A percentile compares a stretch with the other conserved stretches of the same genome.
phyloP scores from a whole-genome alignment of 2,329 filamentous ascomycete species.

The Botrytis elliptica region DNA sequence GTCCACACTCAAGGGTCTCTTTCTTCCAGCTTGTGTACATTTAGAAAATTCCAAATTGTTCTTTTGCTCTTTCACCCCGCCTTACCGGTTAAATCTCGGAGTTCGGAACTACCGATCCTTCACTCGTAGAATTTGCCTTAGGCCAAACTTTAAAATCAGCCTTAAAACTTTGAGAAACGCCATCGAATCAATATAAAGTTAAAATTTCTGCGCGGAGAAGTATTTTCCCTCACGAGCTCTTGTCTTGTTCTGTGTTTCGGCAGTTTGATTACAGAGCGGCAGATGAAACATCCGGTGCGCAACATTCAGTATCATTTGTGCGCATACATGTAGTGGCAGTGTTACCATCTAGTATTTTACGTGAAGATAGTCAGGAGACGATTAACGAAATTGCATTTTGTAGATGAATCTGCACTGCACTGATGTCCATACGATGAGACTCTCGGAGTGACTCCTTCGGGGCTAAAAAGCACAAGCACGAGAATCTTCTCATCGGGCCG shows the following conservation, averaged over 20 bases:
- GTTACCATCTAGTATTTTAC: neutral
- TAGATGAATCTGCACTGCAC: neutral
- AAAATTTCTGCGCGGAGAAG: neutral
- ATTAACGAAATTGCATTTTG: neutral
- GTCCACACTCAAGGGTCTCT: neutral
- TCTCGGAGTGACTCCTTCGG: neutral
- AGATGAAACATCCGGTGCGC: neutral
- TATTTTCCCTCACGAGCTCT: neutral
- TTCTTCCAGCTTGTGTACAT: conserved; percentile 1
- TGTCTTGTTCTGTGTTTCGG: neutral
- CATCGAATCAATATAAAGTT: neutral
- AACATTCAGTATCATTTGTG: neutral
- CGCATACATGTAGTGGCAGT: neutral
- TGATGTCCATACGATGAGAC: neutral
- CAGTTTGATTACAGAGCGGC: neutral
- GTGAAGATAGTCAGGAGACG: conserved; percentile 1
- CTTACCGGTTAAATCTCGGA: conserved; percentile 8
- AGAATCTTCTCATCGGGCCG: neutral
- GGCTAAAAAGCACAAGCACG: neutral
- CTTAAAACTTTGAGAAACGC: neutral
- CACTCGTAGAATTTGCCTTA: neutral
- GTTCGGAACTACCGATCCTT: too few relatives aligned
- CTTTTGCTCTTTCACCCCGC: conserved; percentile 6
- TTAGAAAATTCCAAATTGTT: conserved; percentile 5
- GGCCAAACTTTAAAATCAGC: neutral